Conservation (phyloP, 2,329 filamentous ascomycete genomes). For the Xylaria sp. region DNA sequence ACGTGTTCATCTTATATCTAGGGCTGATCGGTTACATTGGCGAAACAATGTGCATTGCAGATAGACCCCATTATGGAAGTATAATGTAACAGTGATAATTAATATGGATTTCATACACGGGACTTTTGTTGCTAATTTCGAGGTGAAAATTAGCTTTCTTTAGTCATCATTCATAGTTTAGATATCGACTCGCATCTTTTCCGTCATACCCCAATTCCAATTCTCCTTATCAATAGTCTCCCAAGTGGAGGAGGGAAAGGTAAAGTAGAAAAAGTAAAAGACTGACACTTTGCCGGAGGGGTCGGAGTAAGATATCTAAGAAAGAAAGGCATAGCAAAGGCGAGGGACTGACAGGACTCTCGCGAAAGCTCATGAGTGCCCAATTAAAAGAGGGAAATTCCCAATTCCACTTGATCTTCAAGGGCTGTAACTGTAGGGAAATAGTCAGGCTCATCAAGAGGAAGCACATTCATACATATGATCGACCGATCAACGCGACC, state of each 20-base stretch:
- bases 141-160: too few species aligned
- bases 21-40: too few species aligned
- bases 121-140: too few species aligned
- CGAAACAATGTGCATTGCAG: too few species aligned
- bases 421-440: slow-evolving; percentile 39
- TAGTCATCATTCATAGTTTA: too few species aligned
- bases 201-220: too few species aligned
- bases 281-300: slow-evolving; percentile 46
- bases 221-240: too few species aligned
- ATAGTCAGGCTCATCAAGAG: slow-evolving; percentile 25
- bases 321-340: slow-evolving; percentile 21
- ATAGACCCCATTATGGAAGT: too few species aligned
- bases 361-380: slow-evolving; percentile 44
- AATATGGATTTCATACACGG: too few species aligned
- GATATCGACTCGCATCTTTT: too few species aligned
- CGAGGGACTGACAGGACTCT: slow-evolving; percentile 39
- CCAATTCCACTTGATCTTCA: slow-evolving; percentile 42
- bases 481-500: not conserved
- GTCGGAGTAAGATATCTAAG: slow-evolving; percentile 41
- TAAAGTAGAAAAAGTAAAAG: slow-evolving; percentile 20
- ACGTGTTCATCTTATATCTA: too few species aligned
- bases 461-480: slow-evolving; percentile 1
- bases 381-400: slow-evolving; percentile 38
- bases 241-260: not conserved
- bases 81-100: too few species aligned